Base-by-base conservation (phyloP, 768 basidiomycete genomes). In the Chalciporus chontae region DNA sequence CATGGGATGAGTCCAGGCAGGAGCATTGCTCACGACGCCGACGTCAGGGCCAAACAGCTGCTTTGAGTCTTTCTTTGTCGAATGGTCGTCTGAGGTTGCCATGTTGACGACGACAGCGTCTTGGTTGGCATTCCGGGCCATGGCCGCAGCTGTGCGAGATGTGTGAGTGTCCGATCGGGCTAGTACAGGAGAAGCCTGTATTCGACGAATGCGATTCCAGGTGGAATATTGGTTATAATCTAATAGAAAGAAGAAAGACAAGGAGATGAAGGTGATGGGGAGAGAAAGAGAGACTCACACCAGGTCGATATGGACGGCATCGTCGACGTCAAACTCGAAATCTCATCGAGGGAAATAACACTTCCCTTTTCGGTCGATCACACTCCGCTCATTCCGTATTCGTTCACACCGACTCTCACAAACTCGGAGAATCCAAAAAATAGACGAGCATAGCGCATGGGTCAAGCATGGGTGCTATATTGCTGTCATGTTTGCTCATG, bases 31-130 rank as follows among this genome's bases (percentile, higher is more conserved):
- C 40, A 87, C 79, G 44, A 85, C 77, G 9, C 94, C 94, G 49
- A 96, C 88, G 65, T 86, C 89, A 8, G 94, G 94, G 0, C 94
- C 94, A 68, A 95, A 96, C 40, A 96, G 79, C 11, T 81, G 80
- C 38, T 81, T 80, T 64, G 81, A 84, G 56, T 79, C 79, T 40
- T 82, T 77, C 59, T 76, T 77, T 46, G 56, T 59, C 1, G 61
- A 0, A 7, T 38, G 47, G 0, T 58, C 60, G 4, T 47, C 54
- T 8, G 42, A 18, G 32, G 50, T 15, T 15, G 34, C 29, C 55
- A 68, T 41, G 55, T 62, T 62, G 50, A 67, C 51, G 42, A 59
- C 56, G 51, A 63, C 62, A 18, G 65, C 63, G 39, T 61, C 56
- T 34, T 57, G 47, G 13, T 50, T 59, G 4, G 45, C 63, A 26